Evolutionary conservation across 352 stramenopile genomes (phyloP).

Genomic region (Globisporangium recalcitrans): DNA sequence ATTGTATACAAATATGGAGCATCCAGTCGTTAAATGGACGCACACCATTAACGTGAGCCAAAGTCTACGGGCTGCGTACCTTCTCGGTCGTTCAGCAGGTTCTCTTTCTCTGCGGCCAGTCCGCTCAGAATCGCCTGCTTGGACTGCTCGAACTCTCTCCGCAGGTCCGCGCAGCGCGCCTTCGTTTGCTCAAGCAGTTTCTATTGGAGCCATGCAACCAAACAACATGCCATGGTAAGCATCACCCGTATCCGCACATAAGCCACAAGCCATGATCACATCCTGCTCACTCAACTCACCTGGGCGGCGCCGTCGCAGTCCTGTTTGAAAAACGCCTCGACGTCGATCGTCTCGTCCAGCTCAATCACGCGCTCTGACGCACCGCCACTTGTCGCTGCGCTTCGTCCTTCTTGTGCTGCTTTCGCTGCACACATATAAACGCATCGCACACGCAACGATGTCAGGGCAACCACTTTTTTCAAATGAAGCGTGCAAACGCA

Average conservation of each 20-base stretch:
- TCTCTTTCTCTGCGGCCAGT: constrained; percentile 59
- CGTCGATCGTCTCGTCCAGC: constrained; percentile 19
- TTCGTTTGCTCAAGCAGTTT: constrained; percentile 58
- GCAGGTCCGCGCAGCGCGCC: constrained; percentile 36
- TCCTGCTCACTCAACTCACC: constrained; percentile 3
- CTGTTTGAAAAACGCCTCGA: constrained; percentile 18
- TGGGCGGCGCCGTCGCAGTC: constrained; percentile 19
- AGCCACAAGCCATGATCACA: not conserved
- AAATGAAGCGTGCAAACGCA: not conserved
- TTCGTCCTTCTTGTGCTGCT: not conserved
- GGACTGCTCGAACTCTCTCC: constrained; percentile 41
- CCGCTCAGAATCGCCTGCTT: constrained; percentile 52
- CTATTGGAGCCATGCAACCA: constrained; percentile 17
- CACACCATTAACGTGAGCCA: not conserved
- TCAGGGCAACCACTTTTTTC: not conserved
- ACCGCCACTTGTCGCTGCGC: not conserved
- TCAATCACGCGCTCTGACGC: constrained; percentile 7
- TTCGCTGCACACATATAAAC: not conserved
- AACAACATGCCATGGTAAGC: not conserved
- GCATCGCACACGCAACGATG: not conserved
- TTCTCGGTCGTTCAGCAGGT: constrained; percentile 26
- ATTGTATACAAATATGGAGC: not conserved
- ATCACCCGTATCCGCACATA: not conserved
- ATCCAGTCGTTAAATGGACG: not conserved
- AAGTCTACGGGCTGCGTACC: not conserved